A percentile compares a stretch with the other conserved stretches of the same genome.
Conservation (phyloP, 1,284 basidiomycete species). For the Tilletia walkeri region DNA sequence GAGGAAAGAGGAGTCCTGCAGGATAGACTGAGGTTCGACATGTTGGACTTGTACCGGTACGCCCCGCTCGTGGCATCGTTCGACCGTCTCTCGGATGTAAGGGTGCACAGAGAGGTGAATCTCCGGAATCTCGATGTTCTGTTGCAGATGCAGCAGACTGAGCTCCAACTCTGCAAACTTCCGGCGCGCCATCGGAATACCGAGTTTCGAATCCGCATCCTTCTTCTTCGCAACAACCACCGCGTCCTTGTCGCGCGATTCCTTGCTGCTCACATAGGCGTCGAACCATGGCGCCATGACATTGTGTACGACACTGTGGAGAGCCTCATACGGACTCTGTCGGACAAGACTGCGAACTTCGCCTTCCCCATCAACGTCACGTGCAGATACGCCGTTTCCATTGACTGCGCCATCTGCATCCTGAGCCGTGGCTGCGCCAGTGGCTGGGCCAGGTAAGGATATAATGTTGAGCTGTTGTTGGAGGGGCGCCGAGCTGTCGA, state of each 20-base stretch:
- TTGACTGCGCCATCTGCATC: constrained; percentile 18
- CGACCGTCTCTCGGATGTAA: constrained; percentile 78
- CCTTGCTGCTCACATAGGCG: constrained; percentile 72
- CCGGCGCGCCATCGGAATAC: constrained; percentile 97
- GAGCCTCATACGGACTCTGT: constrained; percentile 77
- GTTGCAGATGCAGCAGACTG: constrained; percentile 91
- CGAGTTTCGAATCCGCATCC: constrained; percentile 65
- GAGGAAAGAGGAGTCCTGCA: constrained; percentile 86
- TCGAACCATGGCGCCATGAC: constrained; percentile 98
- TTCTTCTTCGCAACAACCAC: constrained; percentile 34
- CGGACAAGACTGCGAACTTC: constrained; percentile 27
- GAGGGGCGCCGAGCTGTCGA: constrained; percentile 76
- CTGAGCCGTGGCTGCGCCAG: constrained; percentile 47
- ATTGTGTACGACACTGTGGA: constrained; percentile 92
- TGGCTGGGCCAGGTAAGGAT: constrained; percentile 85
- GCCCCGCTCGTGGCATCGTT: constrained; percentile 57
- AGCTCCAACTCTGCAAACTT: constrained; percentile 98
- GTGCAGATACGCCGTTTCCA: constrained; percentile 15
- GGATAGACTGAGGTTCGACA: constrained; percentile 67
- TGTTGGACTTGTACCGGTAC: constrained; percentile 72
- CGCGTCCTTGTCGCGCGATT: constrained; percentile 33
- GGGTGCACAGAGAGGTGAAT: constrained; percentile 90
- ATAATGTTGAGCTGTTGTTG: constrained; percentile 85
- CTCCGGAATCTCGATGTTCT: constrained; percentile 98
- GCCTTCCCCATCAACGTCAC: constrained; percentile 13